Evolutionary conservation across 345 rosid species (phyloP).

Genomic region (Raphanus sativus): DNA sequence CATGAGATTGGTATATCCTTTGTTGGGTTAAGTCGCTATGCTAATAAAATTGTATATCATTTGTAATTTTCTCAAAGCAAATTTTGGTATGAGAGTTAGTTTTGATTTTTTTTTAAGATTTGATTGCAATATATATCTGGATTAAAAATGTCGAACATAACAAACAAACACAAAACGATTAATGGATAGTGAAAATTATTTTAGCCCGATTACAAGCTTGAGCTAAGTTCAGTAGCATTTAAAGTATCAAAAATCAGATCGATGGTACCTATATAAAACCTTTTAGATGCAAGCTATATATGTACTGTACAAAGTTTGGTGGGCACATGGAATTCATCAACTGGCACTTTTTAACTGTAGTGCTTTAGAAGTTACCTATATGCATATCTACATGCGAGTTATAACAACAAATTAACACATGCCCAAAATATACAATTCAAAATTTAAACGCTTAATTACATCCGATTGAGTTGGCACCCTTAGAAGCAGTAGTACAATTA

Average conservation of each 20-base stretch:
- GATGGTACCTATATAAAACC: neutral
- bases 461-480: constrained; percentile 1
- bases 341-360: neutral
- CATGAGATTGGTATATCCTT: neutral
- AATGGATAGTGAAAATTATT: neutral
- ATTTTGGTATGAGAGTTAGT: neutral
- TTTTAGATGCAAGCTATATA: neutral
- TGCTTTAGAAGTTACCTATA: constrained; percentile 12
- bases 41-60: neutral
- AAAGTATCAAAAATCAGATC: neutral
- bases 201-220: neutral
- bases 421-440: neutral
- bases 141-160: neutral
- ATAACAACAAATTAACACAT: neutral
- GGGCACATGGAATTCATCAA: constrained; percentile 1
- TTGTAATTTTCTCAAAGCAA: neutral
- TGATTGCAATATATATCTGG: neutral
- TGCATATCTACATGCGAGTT: neutral
- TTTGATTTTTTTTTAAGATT: neutral
- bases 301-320: neutral
- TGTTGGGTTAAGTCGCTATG: neutral
- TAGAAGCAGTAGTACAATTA: neutral
- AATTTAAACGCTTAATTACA: neutral
- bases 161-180: neutral
- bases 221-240: neutral